A percentile compares a stretch with the other conserved stretches of the same genome.
These are phyloP conservation scores for Steccherinum ochraceum DNA, from an alignment of 768 basidiomycete genomes.

Conservation along the genomic window DNA sequence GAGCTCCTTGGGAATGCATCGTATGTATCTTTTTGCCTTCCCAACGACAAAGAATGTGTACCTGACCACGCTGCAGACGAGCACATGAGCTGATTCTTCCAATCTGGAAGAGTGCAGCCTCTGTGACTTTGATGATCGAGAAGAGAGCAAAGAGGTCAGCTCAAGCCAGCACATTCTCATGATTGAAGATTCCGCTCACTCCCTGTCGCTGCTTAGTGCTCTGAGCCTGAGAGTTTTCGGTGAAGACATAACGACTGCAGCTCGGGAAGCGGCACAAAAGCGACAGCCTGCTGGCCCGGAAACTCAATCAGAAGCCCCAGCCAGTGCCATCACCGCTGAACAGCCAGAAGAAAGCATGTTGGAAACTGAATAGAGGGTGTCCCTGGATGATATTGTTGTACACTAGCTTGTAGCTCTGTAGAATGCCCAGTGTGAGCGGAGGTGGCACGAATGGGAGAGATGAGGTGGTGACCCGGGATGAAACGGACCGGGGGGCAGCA, in stretches of 20 bases:
- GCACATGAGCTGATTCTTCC: slow-evolving; percentile 85
- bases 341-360: neutral
- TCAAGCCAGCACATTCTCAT: neutral
- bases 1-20: slow-evolving; percentile 44
- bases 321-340: slow-evolving; percentile 1
- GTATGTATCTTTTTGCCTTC: slow-evolving; percentile 33
- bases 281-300: neutral
- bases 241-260: slow-evolving; percentile 60
- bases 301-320: slow-evolving; percentile 3
- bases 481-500: neutral
- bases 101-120: slow-evolving; percentile 90
- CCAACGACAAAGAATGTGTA: neutral
- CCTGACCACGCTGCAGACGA: slow-evolving; percentile 36
- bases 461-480: neutral
- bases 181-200: neutral
- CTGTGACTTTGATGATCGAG: slow-evolving; percentile 88
- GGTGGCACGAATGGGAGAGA: too few species aligned
- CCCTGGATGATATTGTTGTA: neutral
- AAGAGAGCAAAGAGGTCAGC: slow-evolving; percentile 86
- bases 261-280: slow-evolving; percentile 30
- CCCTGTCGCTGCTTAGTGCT: slow-evolving; percentile 43
- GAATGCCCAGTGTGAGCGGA: too few species aligned
- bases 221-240: slow-evolving; percentile 83
- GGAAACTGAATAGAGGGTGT: neutral
- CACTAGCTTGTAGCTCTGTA: neutral